Evolutionary conservation across 2,329 filamentous ascomycete genomes (phyloP).

Genomic region (Fusarium palustre): DNA sequence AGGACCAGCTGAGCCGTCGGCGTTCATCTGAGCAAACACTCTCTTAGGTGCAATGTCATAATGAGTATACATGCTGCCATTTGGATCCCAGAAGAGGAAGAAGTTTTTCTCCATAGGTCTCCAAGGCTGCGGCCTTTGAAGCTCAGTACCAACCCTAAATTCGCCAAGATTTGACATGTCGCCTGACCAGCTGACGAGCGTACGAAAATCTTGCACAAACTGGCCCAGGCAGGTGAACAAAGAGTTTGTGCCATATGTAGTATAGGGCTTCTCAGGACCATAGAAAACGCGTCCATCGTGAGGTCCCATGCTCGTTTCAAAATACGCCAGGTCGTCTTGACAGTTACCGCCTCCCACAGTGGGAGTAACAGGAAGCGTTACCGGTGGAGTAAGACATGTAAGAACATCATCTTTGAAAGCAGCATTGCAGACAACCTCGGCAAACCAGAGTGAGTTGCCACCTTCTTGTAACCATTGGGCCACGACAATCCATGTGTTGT

Average conservation of each 20-base stretch:
- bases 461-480: conserved; percentile 57
- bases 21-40: conserved; percentile 59
- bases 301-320: conserved; percentile 62
- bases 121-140: conserved; percentile 62
- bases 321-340: conserved; percentile 55
- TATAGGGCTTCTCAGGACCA: conserved; percentile 62
- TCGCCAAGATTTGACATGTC: conserved; percentile 44
- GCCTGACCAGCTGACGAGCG: conserved; percentile 59
- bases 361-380: conserved; percentile 59
- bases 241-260: conserved; percentile 68
- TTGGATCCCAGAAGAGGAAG: conserved; percentile 69
- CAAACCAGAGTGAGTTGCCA: conserved; percentile 49
- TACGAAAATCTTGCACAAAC: conserved; percentile 66
- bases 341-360: conserved; percentile 60
- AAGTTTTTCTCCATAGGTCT: conserved; percentile 69
- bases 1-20: conserved; percentile 59
- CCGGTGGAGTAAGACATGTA: conserved; percentile 56
- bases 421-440: conserved; percentile 64
- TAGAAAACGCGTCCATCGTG: conserved; percentile 70
- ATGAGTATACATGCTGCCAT: conserved; percentile 62
- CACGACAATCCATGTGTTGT: conserved; percentile 63
- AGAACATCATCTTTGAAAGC: conserved; percentile 57
- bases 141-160: conserved; percentile 61
- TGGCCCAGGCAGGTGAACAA: conserved; percentile 66
- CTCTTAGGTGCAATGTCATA: conserved; percentile 64